Percentiles rank a stretch among this genome's conserved stretches.
phyloP scores from a whole-genome alignment of 495 filamentous ascomycete species.

The Tricharina praecox region DNA sequence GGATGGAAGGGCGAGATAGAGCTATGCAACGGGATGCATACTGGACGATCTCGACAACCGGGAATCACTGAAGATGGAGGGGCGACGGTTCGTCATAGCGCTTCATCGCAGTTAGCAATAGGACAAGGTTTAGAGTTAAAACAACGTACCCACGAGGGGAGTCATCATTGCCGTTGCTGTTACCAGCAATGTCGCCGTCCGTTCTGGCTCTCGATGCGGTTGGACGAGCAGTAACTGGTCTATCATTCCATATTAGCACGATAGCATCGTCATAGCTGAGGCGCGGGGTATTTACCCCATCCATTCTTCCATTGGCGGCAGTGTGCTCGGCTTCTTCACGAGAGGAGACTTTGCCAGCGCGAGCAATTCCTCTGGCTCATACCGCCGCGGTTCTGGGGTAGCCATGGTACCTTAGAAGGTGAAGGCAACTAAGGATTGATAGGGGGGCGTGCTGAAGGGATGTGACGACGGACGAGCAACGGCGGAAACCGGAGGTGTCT shows the following conservation, averaged over 20 bases:
- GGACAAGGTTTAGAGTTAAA: constrained; percentile 30
- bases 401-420: constrained; percentile 12
- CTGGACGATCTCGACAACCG: constrained; percentile 47
- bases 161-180: constrained; percentile 26
- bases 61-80: constrained; percentile 42
- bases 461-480: neutral
- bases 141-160: neutral
- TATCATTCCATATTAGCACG: constrained; percentile 28
- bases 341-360: constrained; percentile 66
- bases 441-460: neutral
- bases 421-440: neutral
- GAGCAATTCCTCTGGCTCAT: constrained; percentile 63
- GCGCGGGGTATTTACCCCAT: constrained; percentile 59
- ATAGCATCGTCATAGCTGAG: constrained; percentile 11
- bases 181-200: constrained; percentile 29
- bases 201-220: constrained; percentile 31
- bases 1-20: constrained; percentile 11
- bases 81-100: constrained; percentile 36
- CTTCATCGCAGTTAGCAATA: constrained; percentile 23
- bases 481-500: neutral
- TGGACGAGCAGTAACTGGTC: constrained; percentile 35
- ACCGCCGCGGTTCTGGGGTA: constrained; percentile 42
- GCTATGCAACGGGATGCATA: constrained; percentile 32
- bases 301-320: constrained; percentile 92
- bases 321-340: constrained; percentile 57